Evolutionary conservation across 208 protist species (phyloP).

Genomic region (Tetramitus jugosus): DNA sequence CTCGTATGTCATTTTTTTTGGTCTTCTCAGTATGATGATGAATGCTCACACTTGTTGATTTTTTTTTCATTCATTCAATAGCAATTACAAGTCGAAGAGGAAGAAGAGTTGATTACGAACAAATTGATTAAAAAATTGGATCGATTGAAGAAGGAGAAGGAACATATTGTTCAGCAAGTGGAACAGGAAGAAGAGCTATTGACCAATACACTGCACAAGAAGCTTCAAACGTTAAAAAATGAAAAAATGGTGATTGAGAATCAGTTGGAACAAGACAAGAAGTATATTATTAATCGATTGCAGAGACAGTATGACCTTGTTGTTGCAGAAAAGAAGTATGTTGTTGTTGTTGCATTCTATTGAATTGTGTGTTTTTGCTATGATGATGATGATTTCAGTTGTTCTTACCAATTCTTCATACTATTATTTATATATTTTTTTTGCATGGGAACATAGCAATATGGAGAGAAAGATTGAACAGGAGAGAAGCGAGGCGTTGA

Average conservation of each 20-base stretch:
- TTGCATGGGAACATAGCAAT: background rate
- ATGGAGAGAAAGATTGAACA: conserved; percentile 18
- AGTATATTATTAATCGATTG: conserved; percentile 56
- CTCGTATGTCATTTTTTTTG: too few relatives aligned
- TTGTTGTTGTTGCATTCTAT: background rate
- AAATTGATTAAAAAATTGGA: conserved; percentile 56
- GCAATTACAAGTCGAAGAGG: conserved; percentile 46
- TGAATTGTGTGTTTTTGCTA: background rate
- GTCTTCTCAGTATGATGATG: too few relatives aligned
- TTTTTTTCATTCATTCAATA: too few relatives aligned
- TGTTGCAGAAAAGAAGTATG: conserved; percentile 41
- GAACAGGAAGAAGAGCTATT: conserved; percentile 62
- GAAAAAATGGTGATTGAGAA: conserved; percentile 52
- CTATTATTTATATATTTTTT: background rate
- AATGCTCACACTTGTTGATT: too few relatives aligned
- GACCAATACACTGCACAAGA: conserved; percentile 57
- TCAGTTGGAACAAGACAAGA: conserved; percentile 49
- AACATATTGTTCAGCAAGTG: conserved; percentile 42
- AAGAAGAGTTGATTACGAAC: conserved; percentile 59
- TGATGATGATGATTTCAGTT: too few relatives aligned
- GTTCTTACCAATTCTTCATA: background rate
- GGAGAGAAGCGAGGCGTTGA: conserved; percentile 18
- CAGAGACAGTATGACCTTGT: conserved; percentile 46
- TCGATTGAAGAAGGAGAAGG: conserved; percentile 55
- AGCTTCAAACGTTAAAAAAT: conserved; percentile 40